These are phyloP conservation scores for Diaporthe sp. DNA, from an alignment of 2,329 filamentous ascomycete genomes.

Conservation along the genomic window DNA sequence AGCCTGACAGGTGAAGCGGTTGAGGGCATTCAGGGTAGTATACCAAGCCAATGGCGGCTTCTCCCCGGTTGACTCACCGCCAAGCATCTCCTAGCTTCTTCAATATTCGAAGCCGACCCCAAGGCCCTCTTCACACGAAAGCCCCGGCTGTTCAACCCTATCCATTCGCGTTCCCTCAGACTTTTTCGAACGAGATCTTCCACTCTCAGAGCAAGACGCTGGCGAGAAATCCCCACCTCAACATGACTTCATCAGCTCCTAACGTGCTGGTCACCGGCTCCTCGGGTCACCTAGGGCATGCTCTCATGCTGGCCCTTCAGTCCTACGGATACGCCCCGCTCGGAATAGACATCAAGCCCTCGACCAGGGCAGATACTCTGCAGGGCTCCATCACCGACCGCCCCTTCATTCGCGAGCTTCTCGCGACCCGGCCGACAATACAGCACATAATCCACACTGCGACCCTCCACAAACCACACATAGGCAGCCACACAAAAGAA, in stretches of 20 bases:
- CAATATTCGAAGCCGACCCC: not conserved
- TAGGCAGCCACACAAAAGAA: constrained; percentile 59
- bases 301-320: constrained; percentile 60
- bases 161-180: not conserved
- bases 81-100: not conserved
- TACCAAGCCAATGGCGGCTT: not conserved
- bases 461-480: constrained; percentile 63
- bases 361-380: constrained; percentile 44
- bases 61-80: constrained; percentile 33
- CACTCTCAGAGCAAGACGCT: not conserved
- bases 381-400: constrained; percentile 56
- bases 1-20: not conserved
- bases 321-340: constrained; percentile 56
- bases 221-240: not conserved
- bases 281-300: constrained; percentile 61
- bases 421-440: constrained; percentile 51
- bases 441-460: constrained; percentile 60
- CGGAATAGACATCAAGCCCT: constrained; percentile 60
- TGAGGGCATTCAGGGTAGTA: not conserved
- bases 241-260: constrained; percentile 33
- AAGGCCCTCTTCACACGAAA: not conserved
- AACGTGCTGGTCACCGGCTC: constrained; percentile 62
- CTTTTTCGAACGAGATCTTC: not conserved
- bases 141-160: not conserved
- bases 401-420: constrained; percentile 50